Evolutionary conservation across 306 rosid species (phyloP), one percentile per base, ranked within the genome.

Genomic region (Sicyos edulis): DNA sequence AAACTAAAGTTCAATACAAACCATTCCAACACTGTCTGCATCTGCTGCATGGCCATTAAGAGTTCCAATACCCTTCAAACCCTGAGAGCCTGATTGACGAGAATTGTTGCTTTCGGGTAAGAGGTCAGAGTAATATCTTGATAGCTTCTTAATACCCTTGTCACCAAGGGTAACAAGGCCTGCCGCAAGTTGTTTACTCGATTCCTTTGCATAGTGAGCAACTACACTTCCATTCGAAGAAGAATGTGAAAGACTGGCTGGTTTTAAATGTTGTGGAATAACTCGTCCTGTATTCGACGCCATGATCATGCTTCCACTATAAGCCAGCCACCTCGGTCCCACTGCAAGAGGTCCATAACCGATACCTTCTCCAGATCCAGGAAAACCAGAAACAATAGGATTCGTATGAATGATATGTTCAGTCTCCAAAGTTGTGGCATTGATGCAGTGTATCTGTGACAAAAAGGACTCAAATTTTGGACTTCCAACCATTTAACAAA

Each of bases 291-390:
- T 71, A 84, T 78, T 78, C 40, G 86, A 80, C 22, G 77, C 76
- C 17, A 71, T 78, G 71, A 88, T 84, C 5, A 88, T 90, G 58
- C 87, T 81, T 79, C 97, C 97, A 81, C 97, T 95, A 70, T 95
- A 95, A 75, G 99, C 99, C 63, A 95, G 70, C 99, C 97, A 95
- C 83, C 99, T 86, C 22, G 96, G 83, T 49, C 99, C 99, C 65
- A 91, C 85, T 0, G 99, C 99, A 78, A 95, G 96, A 67, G 99
- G 97, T 76, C 99, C 99, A 70, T 84, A 89, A 66, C 97, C 91
- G 42, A 86, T 78, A 74, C 91, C 89, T 70, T 95, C 95, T 74
- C 96, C 95, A 56, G 85, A 85, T 70, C 95, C 85, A 79, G 88
- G 88, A 72, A 79, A 74, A 45, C 86, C 86, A 71, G 68, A 57